phyloP scores from a whole-genome alignment of 2,329 filamentous ascomycete genomes.

The Colletotrichum sp. region DNA sequence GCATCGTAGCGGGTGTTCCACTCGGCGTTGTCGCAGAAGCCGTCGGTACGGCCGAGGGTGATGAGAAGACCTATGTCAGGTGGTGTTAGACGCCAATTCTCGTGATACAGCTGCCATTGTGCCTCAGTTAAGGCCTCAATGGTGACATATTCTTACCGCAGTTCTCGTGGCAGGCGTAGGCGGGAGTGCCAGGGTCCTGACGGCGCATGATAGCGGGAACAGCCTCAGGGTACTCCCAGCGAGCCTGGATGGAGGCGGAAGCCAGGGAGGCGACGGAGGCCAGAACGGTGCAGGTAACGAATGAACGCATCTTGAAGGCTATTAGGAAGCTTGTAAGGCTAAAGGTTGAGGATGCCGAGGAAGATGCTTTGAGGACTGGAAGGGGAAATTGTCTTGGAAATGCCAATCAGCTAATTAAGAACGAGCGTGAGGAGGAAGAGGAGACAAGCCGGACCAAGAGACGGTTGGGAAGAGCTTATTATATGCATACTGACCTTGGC shows the following conservation, averaged over 20 bases:
- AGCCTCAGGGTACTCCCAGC: slow-evolving; percentile 13
- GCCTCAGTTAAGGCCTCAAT: background rate
- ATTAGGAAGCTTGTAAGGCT: background rate
- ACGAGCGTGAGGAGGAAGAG: slow-evolving; percentile 4
- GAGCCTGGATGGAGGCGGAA: background rate
- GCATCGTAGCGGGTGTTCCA: slow-evolving; percentile 45
- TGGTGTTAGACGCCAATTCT: background rate
- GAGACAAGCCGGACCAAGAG: background rate
- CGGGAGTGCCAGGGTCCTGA: slow-evolving; percentile 48
- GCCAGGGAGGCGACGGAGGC: slow-evolving; percentile 13
- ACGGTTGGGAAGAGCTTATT: background rate
- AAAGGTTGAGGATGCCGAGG: background rate
- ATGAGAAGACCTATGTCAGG: slow-evolving; percentile 26
- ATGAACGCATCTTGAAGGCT: slow-evolving; percentile 17
- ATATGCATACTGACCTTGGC: background rate
- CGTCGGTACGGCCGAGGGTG: slow-evolving; percentile 36
- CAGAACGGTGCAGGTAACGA: slow-evolving; percentile 17
- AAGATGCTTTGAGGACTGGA: slow-evolving; percentile 8
- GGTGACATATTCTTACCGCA: slow-evolving; percentile 40
- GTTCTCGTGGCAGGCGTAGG: slow-evolving; percentile 51
- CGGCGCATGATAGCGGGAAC: slow-evolving; percentile 36
- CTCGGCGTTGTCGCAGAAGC: slow-evolving; percentile 40
- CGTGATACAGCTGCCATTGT: background rate
- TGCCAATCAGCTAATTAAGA: slow-evolving; percentile 6
- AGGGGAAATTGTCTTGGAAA: background rate